Conservation (phyloP, 2,329 filamentous ascomycete species). For the Fusarium pseudocircinatum region DNA sequence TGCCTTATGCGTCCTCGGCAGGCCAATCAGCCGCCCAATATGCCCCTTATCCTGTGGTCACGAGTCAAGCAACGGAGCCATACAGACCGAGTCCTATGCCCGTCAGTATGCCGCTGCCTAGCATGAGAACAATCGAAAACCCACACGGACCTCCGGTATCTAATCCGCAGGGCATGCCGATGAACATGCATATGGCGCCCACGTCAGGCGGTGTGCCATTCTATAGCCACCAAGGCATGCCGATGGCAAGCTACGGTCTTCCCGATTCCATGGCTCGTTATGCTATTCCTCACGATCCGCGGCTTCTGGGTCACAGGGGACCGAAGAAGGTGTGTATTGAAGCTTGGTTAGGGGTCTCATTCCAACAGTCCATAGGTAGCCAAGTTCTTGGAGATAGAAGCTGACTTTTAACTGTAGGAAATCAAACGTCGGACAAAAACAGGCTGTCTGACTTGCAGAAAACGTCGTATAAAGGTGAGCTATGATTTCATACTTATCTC, state of each 20-base stretch:
- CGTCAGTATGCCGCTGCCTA: slow-evolving; percentile 50
- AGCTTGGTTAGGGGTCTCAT: not conserved
- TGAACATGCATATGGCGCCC: slow-evolving; percentile 46
- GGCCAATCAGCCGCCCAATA: slow-evolving; percentile 43
- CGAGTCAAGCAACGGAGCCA: slow-evolving; percentile 42
- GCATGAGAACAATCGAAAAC: slow-evolving; percentile 54
- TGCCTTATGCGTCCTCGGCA: slow-evolving; percentile 37
- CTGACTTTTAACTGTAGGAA: slow-evolving; percentile 55
- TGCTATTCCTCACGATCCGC: slow-evolving; percentile 59
- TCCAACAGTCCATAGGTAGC: not conserved
- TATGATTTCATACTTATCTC: slow-evolving; percentile 37
- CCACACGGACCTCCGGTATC: slow-evolving; percentile 41
- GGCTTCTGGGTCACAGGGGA: slow-evolving; percentile 58
- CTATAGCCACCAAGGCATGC: slow-evolving; percentile 54
- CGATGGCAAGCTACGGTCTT: slow-evolving; percentile 53
- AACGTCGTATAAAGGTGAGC: slow-evolving; percentile 70
- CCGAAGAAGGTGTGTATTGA: slow-evolving; percentile 66
- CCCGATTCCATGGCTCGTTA: slow-evolving; percentile 58
- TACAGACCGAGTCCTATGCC: slow-evolving; percentile 45
- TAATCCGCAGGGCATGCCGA: slow-evolving; percentile 51
- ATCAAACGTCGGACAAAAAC: slow-evolving; percentile 72
- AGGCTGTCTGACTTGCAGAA: slow-evolving; percentile 70
- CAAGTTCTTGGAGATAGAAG: slow-evolving; percentile 9
- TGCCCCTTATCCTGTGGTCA: slow-evolving; percentile 45
- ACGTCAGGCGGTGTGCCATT: slow-evolving; percentile 51